Evolutionary conservation across 2,329 filamentous ascomycete genomes (phyloP).

Genomic region (Aureobasidium sp.): DNA sequence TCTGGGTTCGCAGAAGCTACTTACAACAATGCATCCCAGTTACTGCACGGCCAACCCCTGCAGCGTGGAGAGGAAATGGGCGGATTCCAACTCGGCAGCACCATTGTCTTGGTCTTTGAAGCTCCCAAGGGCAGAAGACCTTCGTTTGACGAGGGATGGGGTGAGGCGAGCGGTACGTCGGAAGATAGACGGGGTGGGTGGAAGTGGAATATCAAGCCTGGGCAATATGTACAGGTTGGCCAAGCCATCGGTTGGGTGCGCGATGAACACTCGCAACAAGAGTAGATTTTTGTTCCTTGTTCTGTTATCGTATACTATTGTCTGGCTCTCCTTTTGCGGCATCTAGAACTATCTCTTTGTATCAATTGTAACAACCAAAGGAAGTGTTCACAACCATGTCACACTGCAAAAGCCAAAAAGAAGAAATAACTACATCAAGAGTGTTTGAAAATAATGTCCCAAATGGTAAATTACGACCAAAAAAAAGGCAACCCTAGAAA

Average conservation of each 20-base stretch:
- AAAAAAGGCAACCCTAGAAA: neutral
- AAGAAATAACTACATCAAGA: no score
- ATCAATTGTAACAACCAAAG: neutral
- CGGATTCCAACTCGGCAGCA: constrained; percentile 91
- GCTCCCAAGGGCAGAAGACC: constrained; percentile 61
- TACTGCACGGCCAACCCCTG: constrained; percentile 77
- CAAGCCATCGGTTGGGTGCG: constrained; percentile 73
- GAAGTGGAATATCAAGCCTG: constrained; percentile 80
- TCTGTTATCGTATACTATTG: neutral
- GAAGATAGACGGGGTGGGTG: constrained; percentile 59
- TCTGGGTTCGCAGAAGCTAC: constrained; percentile 90
- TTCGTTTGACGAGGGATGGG: constrained; percentile 54
- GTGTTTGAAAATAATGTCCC: no score
- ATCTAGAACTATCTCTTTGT: neutral
- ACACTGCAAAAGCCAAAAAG: no score
- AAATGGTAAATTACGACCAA: constrained; percentile 16
- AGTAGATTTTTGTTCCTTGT: neutral
- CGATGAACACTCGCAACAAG: constrained; percentile 28
- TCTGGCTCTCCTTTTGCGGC: neutral
- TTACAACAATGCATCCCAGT: constrained; percentile 68
- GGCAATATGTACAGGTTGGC: constrained; percentile 82
- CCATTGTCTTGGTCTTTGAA: constrained; percentile 93
- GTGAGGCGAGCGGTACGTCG: constrained; percentile 41
- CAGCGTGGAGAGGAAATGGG: constrained; percentile 94
- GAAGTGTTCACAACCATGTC: no score